Base-by-base conservation (phyloP, 2,329 filamentous ascomycete species). In the Podosphaera leucotricha region DNA sequence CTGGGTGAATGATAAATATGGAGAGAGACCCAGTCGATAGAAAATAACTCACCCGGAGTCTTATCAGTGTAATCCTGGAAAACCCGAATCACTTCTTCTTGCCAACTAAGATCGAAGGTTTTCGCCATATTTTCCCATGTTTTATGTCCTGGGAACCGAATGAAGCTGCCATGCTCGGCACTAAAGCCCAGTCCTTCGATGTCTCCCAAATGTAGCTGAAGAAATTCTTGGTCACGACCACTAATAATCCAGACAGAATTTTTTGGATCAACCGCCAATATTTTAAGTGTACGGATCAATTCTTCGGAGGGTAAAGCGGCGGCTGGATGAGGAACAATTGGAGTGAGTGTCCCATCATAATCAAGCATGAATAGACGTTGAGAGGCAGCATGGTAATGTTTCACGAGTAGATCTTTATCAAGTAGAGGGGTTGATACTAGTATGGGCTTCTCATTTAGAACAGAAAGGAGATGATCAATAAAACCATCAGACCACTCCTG, bases 171-270 rank as follows among this genome's bases (percentile, higher is more conserved):
- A 57, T 98, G 90, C 63, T 98, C 90, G 1, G 90, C 90, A 54
- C 84, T 92, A 56, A 98, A 79, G n/a, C 90, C 90, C 11, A 98
- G 67, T 56, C 81, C 76, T 1, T 74, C 60, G 51, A 95, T 92
- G 61, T 92, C 80, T n/a, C 87, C 90, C 59, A 95, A 76, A 65
- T 87, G 86, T 52, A 92, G 78, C 51, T 80, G 75, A 47, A 98
- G 64, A 62, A 98, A 98, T 6, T 79, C 78, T 57, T 93, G 85
- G 55, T 95, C 87, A 50, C 90, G 77, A 10, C 90, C 90, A 44
- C 83, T 92, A 55, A 98, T 94, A 58, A 98, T 92, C 90, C 90
- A 98, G n/a, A 98, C 85, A 1, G 76, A 71, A 55, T 95, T 98
- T 46, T 68, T 68, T 15, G 79, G 74, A 57, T 95, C 84, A 0